Evolutionary conservation across 495 filamentous ascomycete species (phyloP).

Genomic region (Aspergillus baeticus): DNA sequence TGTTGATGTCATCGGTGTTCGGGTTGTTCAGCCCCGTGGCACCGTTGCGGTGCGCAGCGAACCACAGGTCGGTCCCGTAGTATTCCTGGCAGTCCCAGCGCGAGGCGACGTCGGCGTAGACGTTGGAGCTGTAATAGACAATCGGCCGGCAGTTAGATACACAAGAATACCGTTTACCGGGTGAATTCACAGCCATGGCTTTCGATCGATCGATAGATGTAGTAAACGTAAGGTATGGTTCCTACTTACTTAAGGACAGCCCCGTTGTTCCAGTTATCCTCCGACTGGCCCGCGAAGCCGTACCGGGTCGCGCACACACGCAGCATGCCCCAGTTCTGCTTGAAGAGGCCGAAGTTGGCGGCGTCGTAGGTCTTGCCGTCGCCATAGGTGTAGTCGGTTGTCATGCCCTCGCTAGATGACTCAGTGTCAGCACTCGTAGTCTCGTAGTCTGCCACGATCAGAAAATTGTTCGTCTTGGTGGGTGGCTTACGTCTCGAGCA

Average conservation of each 20-base stretch:
- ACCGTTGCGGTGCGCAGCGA: slow-evolving; percentile 28
- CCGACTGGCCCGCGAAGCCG: slow-evolving; percentile 21
- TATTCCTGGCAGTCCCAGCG: slow-evolving; percentile 27
- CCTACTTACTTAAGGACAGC: slow-evolving; percentile 29
- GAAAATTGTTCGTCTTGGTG: too few species aligned
- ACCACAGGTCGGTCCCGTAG: slow-evolving; percentile 26
- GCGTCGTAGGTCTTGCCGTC: slow-evolving; percentile 27
- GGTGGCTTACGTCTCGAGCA: slow-evolving; percentile 34
- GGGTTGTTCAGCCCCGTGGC: slow-evolving; percentile 19
- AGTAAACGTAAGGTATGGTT: too few species aligned
- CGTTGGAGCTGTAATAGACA: slow-evolving; percentile 14
- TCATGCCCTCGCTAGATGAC: slow-evolving; percentile 26
- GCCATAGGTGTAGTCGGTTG: slow-evolving; percentile 30
- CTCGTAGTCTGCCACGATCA: too few species aligned
- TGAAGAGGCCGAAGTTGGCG: slow-evolving; percentile 32
- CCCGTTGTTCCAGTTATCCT: slow-evolving; percentile 18
- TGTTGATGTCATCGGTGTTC: slow-evolving; percentile 19
- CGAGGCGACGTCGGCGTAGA: slow-evolving; percentile 21
- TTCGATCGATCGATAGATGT: too few species aligned
- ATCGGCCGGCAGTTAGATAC: too few species aligned
- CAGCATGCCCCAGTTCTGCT: slow-evolving; percentile 40
- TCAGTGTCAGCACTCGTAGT: neutral
- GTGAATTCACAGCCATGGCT: neutral
- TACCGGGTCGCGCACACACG: slow-evolving; percentile 20
- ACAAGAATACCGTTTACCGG: neutral